A percentile compares a stretch with the other conserved stretches of the same genome.
These are phyloP conservation scores for Fusarium sp. DNA, from an alignment of 2,329 filamentous ascomycete species.

Conservation along the genomic window DNA sequence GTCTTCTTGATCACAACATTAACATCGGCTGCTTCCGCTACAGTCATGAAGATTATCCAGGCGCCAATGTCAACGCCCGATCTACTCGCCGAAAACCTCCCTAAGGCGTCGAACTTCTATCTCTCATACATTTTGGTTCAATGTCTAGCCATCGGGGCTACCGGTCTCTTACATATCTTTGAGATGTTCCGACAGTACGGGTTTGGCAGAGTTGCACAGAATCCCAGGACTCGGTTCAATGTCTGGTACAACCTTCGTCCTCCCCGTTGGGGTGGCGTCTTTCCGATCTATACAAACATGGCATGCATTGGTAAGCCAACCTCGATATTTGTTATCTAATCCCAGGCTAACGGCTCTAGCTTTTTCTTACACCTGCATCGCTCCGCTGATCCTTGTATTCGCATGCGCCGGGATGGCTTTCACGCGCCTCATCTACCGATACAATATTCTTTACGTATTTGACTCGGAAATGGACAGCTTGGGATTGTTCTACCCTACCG, in stretches of 20 bases:
- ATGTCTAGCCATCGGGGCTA: constrained; percentile 82
- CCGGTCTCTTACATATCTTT: constrained; percentile 76
- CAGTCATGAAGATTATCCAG: constrained; percentile 71
- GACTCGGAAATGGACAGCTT: constrained; percentile 88
- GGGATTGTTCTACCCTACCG: constrained; percentile 88
- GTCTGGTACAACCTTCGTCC: constrained; percentile 81
- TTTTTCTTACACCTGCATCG: constrained; percentile 88
- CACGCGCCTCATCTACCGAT: constrained; percentile 89
- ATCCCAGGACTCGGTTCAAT: constrained; percentile 82
- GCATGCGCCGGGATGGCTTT: constrained; percentile 81
- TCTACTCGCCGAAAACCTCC: constrained; percentile 80
- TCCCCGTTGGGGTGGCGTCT: constrained; percentile 85
- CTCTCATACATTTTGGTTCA: constrained; percentile 94
- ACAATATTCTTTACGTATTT: constrained; percentile 90
- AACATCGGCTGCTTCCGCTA: constrained; percentile 81
- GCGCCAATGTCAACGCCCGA: constrained; percentile 72
- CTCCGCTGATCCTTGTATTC: constrained; percentile 86
- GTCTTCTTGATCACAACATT: constrained; percentile 91
- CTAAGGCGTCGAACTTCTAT: constrained; percentile 92
- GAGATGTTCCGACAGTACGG: constrained; percentile 72
- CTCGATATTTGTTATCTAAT: rapidly evolving
- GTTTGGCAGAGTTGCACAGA: constrained; percentile 80
- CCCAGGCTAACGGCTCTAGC: constrained; percentile 60
- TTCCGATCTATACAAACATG: constrained; percentile 86
- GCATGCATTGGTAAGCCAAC: constrained; percentile 76